Conservation (phyloP, 148 eudicot species). For the Heliamphora exappendiculata region DNA sequence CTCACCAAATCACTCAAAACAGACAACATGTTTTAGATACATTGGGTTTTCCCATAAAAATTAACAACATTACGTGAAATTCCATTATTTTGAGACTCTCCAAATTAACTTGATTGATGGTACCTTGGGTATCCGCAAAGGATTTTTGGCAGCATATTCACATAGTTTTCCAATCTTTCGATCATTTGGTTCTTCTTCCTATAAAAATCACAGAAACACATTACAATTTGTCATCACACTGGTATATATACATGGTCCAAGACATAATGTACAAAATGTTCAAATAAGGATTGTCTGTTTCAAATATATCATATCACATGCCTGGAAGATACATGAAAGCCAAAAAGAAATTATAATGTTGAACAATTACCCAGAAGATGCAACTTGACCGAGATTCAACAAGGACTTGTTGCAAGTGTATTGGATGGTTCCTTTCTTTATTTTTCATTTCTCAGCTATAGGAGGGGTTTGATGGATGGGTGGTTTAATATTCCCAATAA, state of each 20-base stretch:
- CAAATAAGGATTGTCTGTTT: background rate
- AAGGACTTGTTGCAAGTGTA: background rate
- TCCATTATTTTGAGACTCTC: background rate
- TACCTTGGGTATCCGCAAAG: conserved; percentile 95
- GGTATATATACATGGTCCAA: background rate
- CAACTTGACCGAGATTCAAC: background rate
- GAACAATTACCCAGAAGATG: no score
- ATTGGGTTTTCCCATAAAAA: background rate
- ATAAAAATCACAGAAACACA: conserved; percentile 7
- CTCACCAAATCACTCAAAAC: no score
- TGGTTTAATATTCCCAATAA: no score
- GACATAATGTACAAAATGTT: background rate
- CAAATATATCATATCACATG: background rate
- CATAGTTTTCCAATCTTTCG: conserved; percentile 88
- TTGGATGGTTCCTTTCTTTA: no score
- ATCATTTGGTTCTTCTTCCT: conserved; percentile 88
- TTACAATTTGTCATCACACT: background rate
- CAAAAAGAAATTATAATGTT: background rate
- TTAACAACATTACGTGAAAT: background rate
- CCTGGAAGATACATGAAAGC: background rate
- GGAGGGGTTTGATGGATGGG: no score
- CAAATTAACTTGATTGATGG: conserved; percentile 1
- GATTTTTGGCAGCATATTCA: conserved; percentile 93
- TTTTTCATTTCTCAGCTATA: no score
- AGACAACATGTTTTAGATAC: no score